Evolutionary conservation across 495 filamentous ascomycete species (phyloP).

Genomic region (Apodospora peruviana): DNA sequence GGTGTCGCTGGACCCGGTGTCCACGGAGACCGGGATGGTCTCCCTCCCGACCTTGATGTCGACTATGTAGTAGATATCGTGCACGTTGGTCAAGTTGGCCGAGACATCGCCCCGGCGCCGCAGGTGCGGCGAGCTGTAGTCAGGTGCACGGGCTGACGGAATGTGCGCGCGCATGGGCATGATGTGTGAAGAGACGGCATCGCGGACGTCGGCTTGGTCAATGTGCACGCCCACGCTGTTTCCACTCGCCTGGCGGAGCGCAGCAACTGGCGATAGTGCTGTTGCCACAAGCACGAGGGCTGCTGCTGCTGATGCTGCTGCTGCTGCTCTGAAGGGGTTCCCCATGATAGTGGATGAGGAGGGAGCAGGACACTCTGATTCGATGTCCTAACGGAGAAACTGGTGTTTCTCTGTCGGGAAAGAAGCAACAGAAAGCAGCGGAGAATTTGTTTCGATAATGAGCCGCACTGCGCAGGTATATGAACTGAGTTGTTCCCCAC

Average conservation of each 20-base stretch:
- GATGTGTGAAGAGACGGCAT: not conserved
- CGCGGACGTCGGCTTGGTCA: not conserved
- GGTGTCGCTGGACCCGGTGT: conserved; percentile 60
- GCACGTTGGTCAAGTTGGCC: conserved; percentile 19
- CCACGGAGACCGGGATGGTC: conserved; percentile 48
- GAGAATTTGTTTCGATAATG: no score
- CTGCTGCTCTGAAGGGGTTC: no score
- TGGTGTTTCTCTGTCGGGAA: no score
- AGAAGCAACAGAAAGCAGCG: no score
- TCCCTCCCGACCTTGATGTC: conserved; percentile 35
- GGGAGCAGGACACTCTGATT: no score
- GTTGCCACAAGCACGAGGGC: no score
- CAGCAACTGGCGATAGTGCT: no score
- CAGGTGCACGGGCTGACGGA: not conserved
- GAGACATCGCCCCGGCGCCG: not conserved
- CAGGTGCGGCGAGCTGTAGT: not conserved
- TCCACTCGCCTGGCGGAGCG: not conserved
- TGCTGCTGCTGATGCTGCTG: no score
- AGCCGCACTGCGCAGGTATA: no score
- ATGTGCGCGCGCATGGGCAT: not conserved
- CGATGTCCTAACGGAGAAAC: no score
- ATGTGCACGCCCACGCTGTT: not conserved
- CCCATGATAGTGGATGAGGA: no score
- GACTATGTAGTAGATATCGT: conserved; percentile 30
- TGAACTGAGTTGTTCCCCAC: no score